Conservation (phyloP, 371 early-diverging fungal genomes). For the Nematocida sp. region DNA sequence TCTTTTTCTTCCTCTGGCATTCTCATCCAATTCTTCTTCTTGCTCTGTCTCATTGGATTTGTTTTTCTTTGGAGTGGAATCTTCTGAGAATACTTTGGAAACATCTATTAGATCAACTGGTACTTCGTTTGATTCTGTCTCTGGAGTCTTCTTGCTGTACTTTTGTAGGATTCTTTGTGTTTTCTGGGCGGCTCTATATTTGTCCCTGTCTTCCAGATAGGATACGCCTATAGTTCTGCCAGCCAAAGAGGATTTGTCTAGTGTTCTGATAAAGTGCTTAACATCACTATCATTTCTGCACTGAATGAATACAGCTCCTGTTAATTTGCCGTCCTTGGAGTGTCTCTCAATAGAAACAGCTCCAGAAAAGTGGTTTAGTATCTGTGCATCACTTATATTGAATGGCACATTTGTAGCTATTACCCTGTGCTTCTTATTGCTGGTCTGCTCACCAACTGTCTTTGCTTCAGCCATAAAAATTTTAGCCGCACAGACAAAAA, state of each 20-base stretch:
- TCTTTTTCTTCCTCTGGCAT: constrained; percentile 13
- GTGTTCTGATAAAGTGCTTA: constrained; percentile 39
- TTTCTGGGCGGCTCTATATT: constrained; percentile 21
- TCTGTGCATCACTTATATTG: constrained; percentile 22
- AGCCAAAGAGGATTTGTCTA: background rate
- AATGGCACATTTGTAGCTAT: constrained; percentile 47
- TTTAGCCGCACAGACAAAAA: constrained; percentile 3
- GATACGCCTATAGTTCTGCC: constrained; percentile 30
- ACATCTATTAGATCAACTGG: too few species aligned
- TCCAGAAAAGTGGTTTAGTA: constrained; percentile 33
- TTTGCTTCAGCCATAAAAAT: constrained; percentile 21
- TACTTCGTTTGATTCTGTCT: too few species aligned
- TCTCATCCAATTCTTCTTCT: background rate
- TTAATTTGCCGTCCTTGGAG: constrained; percentile 28
- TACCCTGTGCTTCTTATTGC: constrained; percentile 13
- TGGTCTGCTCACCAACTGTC: background rate
- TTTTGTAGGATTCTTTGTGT: background rate
- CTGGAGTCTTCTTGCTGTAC: background rate
- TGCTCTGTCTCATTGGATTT: background rate
- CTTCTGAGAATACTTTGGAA: too few species aligned
- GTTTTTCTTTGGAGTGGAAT: too few species aligned
- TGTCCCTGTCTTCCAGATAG: constrained; percentile 22
- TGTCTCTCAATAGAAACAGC: constrained; percentile 38
- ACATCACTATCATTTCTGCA: constrained; percentile 33
- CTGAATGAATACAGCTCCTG: constrained; percentile 46